These are phyloP conservation scores for Austroboletus novae-zelandiae DNA, from an alignment of 1,284 basidiomycete genomes.

Conservation along the genomic window DNA sequence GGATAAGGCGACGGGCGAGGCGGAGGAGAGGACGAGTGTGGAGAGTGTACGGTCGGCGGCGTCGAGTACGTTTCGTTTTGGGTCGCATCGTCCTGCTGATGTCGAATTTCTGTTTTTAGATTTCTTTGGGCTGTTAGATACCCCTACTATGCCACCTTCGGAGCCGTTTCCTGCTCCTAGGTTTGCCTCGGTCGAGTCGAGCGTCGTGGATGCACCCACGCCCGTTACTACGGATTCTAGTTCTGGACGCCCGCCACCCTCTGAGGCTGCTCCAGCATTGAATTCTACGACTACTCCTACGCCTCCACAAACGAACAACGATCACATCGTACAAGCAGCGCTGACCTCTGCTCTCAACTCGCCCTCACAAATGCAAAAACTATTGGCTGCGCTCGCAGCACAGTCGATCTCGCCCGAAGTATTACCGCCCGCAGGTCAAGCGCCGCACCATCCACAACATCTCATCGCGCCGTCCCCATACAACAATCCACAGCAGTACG, in stretches of 20 bases:
- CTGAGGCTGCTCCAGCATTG: too few species aligned
- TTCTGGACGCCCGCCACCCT: background rate
- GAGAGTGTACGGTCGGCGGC: conserved; percentile 29
- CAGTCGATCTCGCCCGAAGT: conserved; percentile 24
- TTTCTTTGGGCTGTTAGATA: conserved; percentile 32
- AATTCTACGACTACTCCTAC: conserved; percentile 11
- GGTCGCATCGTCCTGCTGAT: background rate
- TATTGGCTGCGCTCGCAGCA: conserved; percentile 53
- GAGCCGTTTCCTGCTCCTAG: conserved; percentile 27
- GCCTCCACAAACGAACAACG: conserved; percentile 26
- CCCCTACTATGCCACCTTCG: conserved; percentile 29
- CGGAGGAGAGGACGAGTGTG: conserved; percentile 29
- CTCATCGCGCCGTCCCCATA: conserved; percentile 36
- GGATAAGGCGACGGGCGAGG: conserved; percentile 38
- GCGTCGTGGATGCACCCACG: conserved; percentile 21
- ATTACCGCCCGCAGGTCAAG: conserved; percentile 15
- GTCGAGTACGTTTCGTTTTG: conserved; percentile 9
- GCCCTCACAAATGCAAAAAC: conserved; percentile 67
- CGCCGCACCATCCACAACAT: conserved; percentile 21
- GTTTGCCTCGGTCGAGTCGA: conserved; percentile 25
- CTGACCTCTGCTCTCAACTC: conserved; percentile 60
- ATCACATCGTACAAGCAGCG: conserved; percentile 58
- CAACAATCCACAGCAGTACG: conserved; percentile 16
- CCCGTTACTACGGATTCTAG: conserved; percentile 11
- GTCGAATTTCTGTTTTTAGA: conserved; percentile 21